Percentiles rank a stretch among this genome's conserved stretches.
These are phyloP conservation scores for Candida saitoana DNA, from an alignment of 805 yeast genomes.

Conservation along the genomic window DNA sequence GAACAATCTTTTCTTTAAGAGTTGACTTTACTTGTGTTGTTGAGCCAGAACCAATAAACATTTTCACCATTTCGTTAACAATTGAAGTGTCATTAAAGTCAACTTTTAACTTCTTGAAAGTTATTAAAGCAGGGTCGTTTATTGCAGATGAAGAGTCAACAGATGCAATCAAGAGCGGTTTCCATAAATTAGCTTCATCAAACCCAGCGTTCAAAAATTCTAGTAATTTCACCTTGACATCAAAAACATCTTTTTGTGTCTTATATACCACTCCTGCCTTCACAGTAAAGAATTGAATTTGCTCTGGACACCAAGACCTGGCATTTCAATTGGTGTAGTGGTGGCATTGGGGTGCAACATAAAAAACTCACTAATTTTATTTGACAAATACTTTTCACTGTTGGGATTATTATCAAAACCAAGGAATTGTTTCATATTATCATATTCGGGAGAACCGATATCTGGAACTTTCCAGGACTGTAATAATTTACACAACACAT, in stretches of 20 bases:
- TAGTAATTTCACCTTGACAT: constrained; percentile 23
- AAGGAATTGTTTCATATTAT: constrained; percentile 27
- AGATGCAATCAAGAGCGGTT: constrained; percentile 60
- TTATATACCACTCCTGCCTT: constrained; percentile 64
- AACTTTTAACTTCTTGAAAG: constrained; percentile 45
- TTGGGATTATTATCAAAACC: constrained; percentile 27
- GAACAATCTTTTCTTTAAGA: constrained; percentile 55
- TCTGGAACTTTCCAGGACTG: constrained; percentile 45
- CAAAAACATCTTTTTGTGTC: constrained; percentile 38
- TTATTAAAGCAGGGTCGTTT: constrained; percentile 50
- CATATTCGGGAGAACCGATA: constrained; percentile 42
- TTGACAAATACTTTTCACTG: constrained; percentile 45
- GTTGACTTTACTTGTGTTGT: constrained; percentile 51
- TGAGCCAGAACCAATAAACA: constrained; percentile 51
- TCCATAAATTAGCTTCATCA: constrained; percentile 30
- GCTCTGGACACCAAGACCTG: constrained; percentile 57
- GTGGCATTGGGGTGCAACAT: constrained; percentile 44
- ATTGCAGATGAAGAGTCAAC: constrained; percentile 55
- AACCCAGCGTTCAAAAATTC: constrained; percentile 42
- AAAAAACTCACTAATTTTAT: constrained; percentile 53
- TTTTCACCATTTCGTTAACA: constrained; percentile 47
- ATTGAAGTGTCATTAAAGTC: constrained; percentile 54
- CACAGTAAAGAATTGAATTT: constrained; percentile 59
- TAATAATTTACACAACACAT: constrained; percentile 54
- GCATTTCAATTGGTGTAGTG: constrained; percentile 36